These are phyloP conservation scores for Spathaspora sp. DNA, from an alignment of 805 yeast species.

Conservation along the genomic window DNA sequence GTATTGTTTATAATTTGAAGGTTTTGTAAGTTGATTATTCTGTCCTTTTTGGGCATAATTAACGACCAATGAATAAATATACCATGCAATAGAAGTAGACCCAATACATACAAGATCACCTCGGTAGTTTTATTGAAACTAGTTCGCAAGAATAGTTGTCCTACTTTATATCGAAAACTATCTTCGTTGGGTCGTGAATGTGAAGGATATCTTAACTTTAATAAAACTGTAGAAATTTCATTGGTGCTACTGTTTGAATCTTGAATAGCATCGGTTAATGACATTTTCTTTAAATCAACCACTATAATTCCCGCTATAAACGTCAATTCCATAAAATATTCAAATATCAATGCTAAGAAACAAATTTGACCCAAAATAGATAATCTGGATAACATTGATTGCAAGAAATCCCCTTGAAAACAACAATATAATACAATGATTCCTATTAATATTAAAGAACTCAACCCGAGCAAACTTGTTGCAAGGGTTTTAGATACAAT, in stretches of 20 bases:
- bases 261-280: slow-evolving; percentile 50
- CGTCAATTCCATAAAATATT: slow-evolving; percentile 59
- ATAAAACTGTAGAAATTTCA: slow-evolving; percentile 20
- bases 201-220: slow-evolving; percentile 11
- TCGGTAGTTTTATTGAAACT: slow-evolving; percentile 11
- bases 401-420: slow-evolving; percentile 11
- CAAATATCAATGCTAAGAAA: slow-evolving; percentile 47
- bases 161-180: slow-evolving; percentile 25
- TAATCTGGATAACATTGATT: slow-evolving; percentile 10
- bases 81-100: slow-evolving; percentile 9
- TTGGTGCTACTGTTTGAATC: slow-evolving; percentile 22
- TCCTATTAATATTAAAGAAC: slow-evolving; percentile 6
- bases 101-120: slow-evolving; percentile 11
- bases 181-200: slow-evolving; percentile 13
- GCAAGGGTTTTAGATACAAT: slow-evolving; percentile 19
- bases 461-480: slow-evolving; percentile 14
- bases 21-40: not conserved
- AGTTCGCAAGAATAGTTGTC: slow-evolving; percentile 30
- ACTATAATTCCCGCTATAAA: slow-evolving; percentile 63
- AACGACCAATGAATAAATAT: slow-evolving; percentile 18
- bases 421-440: slow-evolving; percentile 8
- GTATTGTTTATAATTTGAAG: slow-evolving; percentile 17
- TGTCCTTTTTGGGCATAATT: slow-evolving; percentile 12
- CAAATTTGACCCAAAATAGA: slow-evolving; percentile 13
- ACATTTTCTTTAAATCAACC: slow-evolving; percentile 63